Conservation (phyloP, 371 early-diverging fungal genomes). For the Rhizopus microsporus region DNA sequence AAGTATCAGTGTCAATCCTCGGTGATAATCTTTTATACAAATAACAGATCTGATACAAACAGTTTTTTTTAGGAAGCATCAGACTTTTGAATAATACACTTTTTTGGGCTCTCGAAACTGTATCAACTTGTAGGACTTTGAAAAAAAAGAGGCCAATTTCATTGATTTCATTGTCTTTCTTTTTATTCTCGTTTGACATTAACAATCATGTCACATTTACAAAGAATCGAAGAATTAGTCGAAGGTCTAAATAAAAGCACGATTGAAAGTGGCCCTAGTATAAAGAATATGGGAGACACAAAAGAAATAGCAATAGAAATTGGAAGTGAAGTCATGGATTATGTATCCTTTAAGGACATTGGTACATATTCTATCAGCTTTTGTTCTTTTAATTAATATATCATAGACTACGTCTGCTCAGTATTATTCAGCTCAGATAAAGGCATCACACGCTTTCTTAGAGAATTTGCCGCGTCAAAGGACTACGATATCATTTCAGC, state of each 20-base stretch:
- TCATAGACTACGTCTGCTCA: constrained; percentile 40
- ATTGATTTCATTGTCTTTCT: no score
- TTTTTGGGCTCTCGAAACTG: no score
- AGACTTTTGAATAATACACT: no score
- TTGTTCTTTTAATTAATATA: background rate
- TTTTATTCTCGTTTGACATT: background rate
- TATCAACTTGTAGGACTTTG: no score
- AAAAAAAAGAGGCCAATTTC: no score
- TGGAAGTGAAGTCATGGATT: constrained; percentile 19
- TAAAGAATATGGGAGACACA: constrained; percentile 1
- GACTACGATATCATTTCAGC: constrained; percentile 23
- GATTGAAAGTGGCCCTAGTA: background rate
- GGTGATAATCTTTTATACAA: no score
- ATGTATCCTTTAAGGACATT: constrained; percentile 33
- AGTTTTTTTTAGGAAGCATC: no score
- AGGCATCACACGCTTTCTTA: constrained; percentile 29
- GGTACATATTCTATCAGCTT: constrained; percentile 14
- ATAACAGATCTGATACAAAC: no score
- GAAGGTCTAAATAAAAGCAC: background rate
- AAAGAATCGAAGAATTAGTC: background rate
- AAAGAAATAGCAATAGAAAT: constrained; percentile 11
- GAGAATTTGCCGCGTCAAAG: constrained; percentile 12
- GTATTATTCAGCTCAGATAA: constrained; percentile 31
- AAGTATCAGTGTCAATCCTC: no score
- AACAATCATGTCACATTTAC: constrained; percentile 5